Evolutionary conservation across 768 basidiomycete species (phyloP).

Genomic region (Leccinellum albellum): DNA sequence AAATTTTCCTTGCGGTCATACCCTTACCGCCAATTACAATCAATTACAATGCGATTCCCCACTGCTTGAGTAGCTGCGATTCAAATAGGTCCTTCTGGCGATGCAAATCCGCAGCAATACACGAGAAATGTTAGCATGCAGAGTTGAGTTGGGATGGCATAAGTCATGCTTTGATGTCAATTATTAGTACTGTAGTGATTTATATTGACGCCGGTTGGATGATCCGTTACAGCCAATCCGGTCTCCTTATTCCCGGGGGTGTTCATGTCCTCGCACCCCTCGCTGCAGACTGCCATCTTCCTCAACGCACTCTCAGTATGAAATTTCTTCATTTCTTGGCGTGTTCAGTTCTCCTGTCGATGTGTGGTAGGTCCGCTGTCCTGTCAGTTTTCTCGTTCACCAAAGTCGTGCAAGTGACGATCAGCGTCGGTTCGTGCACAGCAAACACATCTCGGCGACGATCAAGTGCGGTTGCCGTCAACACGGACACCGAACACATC

Average conservation of each 20-base stretch:
- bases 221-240: conserved; percentile 30
- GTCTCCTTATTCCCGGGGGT: conserved; percentile 2
- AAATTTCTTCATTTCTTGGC: conserved; percentile 14
- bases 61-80: conserved; percentile 2
- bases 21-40: conserved; percentile 10
- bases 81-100: conserved; percentile 10
- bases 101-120: conserved; percentile 18
- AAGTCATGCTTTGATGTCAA: not conserved
- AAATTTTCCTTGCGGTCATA: conserved; percentile 18
- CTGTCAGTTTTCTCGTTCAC: conserved; percentile 11
- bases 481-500: conserved; percentile 20
- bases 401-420: conserved; percentile 14
- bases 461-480: conserved; percentile 30
- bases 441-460: conserved; percentile 30
- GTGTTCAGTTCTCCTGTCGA: conserved; percentile 11
- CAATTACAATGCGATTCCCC: conserved; percentile 20
- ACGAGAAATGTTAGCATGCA: not conserved
- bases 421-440: conserved; percentile 32
- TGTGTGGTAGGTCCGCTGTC: conserved; percentile 9
- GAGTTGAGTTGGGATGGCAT: not conserved
- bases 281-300: conserved; percentile 12
- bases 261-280: not conserved
- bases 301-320: conserved; percentile 19
- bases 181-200: not conserved
- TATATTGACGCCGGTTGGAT: conserved; percentile 21